Conservation (phyloP, 2,329 filamentous ascomycete species). For the Fusarium oxysporum region DNA sequence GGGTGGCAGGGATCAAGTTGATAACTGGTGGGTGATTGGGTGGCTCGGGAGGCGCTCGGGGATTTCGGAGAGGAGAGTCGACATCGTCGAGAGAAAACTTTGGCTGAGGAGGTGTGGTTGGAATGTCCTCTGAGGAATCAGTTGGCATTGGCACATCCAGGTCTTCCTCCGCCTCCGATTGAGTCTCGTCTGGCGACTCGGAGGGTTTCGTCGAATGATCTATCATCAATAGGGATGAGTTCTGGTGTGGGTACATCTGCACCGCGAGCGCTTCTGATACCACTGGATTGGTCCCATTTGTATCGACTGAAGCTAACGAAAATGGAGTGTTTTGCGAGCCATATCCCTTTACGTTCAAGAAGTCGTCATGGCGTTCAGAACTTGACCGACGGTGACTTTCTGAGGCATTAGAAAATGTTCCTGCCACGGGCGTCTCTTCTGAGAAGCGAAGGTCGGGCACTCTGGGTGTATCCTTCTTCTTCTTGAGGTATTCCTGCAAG, state of each 20-base stretch:
- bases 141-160: slow-evolving; percentile 48
- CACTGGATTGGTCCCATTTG: slow-evolving; percentile 70
- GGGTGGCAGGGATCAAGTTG: slow-evolving; percentile 72
- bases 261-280: slow-evolving; percentile 72
- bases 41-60: slow-evolving; percentile 67
- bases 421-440: slow-evolving; percentile 12
- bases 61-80: slow-evolving; percentile 72
- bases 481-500: slow-evolving; percentile 44
- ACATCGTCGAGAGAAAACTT: slow-evolving; percentile 63
- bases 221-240: slow-evolving; percentile 71
- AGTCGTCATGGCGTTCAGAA: slow-evolving; percentile 65
- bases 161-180: slow-evolving; percentile 36
- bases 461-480: slow-evolving; percentile 24
- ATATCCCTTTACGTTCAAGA: slow-evolving; percentile 63
- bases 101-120: slow-evolving; percentile 65
- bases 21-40: slow-evolving; percentile 58
- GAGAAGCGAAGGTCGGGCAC: slow-evolving; percentile 32
- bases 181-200: slow-evolving; percentile 55
- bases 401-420: slow-evolving; percentile 35
- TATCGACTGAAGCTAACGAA: slow-evolving; percentile 70
- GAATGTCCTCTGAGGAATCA: slow-evolving; percentile 53
- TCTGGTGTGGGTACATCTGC: slow-evolving; percentile 72
- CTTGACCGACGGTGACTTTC: slow-evolving; percentile 52
- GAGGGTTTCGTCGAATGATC: slow-evolving; percentile 65
- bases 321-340: slow-evolving; percentile 71